These are phyloP conservation scores for Aristolochia fimbriata DNA, from an alignment of 164 flowering plant genomes.

Conservation along the genomic window DNA sequence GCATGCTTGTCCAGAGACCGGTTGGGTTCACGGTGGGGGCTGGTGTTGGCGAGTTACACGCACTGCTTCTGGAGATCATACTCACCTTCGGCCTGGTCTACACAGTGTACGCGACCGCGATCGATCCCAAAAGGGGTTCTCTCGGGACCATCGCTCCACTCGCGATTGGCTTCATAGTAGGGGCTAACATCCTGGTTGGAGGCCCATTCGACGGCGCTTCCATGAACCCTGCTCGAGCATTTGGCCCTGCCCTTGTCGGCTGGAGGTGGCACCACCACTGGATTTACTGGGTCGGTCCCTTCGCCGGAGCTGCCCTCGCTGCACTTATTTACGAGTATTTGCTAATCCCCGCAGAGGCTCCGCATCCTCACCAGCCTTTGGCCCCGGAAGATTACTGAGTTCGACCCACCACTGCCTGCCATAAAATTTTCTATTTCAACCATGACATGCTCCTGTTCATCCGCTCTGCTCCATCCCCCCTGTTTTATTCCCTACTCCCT, in stretches of 20 bases:
- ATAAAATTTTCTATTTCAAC: no score
- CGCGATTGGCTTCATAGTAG: conserved; percentile 74
- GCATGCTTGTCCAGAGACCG: conserved; percentile 12
- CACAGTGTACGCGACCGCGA: conserved; percentile 72
- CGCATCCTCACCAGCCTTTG: conserved; percentile 24
- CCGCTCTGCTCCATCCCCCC: background rate
- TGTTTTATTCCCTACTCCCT: no score
- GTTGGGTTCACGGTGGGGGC: conserved; percentile 34
- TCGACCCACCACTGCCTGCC: background rate
- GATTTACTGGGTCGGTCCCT: conserved; percentile 86
- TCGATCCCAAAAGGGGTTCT: conserved; percentile 65
- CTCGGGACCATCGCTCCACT: conserved; percentile 64
- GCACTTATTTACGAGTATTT: conserved; percentile 48
- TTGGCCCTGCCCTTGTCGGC: conserved; percentile 72
- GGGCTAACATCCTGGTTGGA: conserved; percentile 67
- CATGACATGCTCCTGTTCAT: background rate
- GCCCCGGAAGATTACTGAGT: conserved; percentile 16
- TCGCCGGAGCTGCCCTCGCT: conserved; percentile 65
- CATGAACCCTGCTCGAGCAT: conserved; percentile 78
- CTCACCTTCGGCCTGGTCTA: conserved; percentile 81
- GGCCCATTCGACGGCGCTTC: conserved; percentile 81
- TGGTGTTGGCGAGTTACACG: conserved; percentile 51
- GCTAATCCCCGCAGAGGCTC: conserved; percentile 25
- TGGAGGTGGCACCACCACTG: conserved; percentile 68
- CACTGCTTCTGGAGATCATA: conserved; percentile 65